A percentile compares a stretch with the other conserved stretches of the same genome.
Conservation (phyloP, 2,329 filamentous ascomycete genomes). For the Diaporthe sp. region DNA sequence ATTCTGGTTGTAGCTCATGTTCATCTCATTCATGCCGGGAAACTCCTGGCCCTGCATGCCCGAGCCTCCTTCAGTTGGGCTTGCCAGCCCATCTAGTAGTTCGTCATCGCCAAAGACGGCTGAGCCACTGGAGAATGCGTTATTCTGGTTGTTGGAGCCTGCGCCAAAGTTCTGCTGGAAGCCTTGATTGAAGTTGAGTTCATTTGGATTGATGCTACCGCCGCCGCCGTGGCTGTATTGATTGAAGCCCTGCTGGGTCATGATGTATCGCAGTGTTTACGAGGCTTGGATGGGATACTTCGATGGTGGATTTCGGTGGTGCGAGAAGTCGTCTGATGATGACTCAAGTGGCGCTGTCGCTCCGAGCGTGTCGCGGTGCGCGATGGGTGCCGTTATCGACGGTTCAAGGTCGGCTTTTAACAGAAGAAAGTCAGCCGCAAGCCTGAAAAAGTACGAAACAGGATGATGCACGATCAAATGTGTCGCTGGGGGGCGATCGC, state of each 20-base stretch:
- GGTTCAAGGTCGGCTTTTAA: background rate
- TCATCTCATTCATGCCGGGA: conserved; percentile 66
- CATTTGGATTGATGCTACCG: conserved; percentile 84
- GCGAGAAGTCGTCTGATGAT: conserved; percentile 4
- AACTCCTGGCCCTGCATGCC: conserved; percentile 71
- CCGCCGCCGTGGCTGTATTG: conserved; percentile 67
- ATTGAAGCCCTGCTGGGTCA: conserved; percentile 71
- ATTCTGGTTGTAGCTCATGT: conserved; percentile 68
- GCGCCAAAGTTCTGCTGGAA: conserved; percentile 74
- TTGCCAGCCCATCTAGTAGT: conserved; percentile 80
- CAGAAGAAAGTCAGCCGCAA: background rate
- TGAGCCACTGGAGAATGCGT: conserved; percentile 82
- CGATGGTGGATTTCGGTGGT: background rate
- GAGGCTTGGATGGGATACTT: background rate
- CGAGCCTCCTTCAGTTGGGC: conserved; percentile 66
- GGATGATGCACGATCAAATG: background rate
- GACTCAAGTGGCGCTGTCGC: conserved; percentile 34
- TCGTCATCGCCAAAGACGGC: conserved; percentile 91
- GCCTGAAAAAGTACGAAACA: background rate
- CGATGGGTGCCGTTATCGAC: background rate
- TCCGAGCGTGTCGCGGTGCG: conserved; percentile 4
- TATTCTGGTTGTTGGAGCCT: conserved; percentile 69
- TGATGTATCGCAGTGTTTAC: conserved; percentile 47
- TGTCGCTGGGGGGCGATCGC: conserved; percentile 12
- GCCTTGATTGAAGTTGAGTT: conserved; percentile 75